Evolutionary conservation across 768 basidiomycete species (phyloP), one percentile per base, ranked within the genome.

Genomic region (Pluteus cervinus): DNA sequence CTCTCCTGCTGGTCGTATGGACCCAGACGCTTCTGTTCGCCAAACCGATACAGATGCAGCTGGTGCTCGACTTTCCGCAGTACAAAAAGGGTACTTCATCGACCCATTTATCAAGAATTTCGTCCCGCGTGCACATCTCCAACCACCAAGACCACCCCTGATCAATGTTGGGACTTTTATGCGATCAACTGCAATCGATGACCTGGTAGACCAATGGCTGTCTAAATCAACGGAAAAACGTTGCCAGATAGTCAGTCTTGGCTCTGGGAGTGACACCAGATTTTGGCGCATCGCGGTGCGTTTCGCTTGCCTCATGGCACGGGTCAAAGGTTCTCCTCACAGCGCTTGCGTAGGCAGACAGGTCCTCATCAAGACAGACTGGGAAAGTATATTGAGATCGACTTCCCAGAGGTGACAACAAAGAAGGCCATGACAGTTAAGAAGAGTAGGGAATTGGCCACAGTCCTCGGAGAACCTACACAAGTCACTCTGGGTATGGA

Each of bases 101-200:
- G 93, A 96, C 57, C 79, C 82, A 4, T 96, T 74, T 56, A 72
- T 88, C 38, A 58, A 63, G 4, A 52, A 69, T 35, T 68, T 97
- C 39, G 73, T 92, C 33, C 76, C 81, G 24, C 73, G 82, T 9
- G 68, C 81, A 2, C 77, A 80, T 49, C 61, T 79, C 18, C 63
- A 67, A 29, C 70, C 74, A 36, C 69, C 73, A 2, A 71, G 84
- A 1, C 82, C 92, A 2, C 94, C 93, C 0, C 60, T 98, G 49
- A 98, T 98, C 68, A 98, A 98, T 56, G 69, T 94, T 29, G 96
- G 96, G 12, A 99, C 96, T 1, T 87, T 85, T 49, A 77, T 94
- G 41, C 76, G 94, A 40, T 79, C 86, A 0, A 66, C 73, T 38
- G 87, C 79, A 5, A 76, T 98, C 24, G 96, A 96, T 50, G 58